phyloP scores from a whole-genome alignment of 2,329 filamentous ascomycete genomes.

The Periglandula ipomoeae region DNA sequence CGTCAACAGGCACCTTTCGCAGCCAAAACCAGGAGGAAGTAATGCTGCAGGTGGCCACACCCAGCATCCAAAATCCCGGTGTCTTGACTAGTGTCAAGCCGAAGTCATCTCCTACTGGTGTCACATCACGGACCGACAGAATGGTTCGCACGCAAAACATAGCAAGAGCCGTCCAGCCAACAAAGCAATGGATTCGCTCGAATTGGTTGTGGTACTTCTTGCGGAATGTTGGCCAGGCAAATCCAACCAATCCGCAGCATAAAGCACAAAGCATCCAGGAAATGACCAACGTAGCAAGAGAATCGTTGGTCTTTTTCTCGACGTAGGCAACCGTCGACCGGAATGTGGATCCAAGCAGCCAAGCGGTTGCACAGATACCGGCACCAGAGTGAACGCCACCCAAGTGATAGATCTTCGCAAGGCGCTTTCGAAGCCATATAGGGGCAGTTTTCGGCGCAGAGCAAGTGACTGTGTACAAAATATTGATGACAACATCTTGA shows the following conservation, averaged over 20 bases:
- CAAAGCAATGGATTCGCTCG: slow-evolving; percentile 62
- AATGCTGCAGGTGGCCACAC: slow-evolving; percentile 54
- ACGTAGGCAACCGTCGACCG: slow-evolving; percentile 26
- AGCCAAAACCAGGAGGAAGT: slow-evolving; percentile 66
- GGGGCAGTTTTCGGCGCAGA: slow-evolving; percentile 37
- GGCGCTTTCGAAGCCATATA: slow-evolving; percentile 36
- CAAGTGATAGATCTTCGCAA: slow-evolving; percentile 42
- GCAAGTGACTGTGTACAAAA: slow-evolving; percentile 36
- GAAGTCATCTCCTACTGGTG: slow-evolving; percentile 23
- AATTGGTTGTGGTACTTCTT: slow-evolving; percentile 57
- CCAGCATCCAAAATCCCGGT: slow-evolving; percentile 57
- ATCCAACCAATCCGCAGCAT: slow-evolving; percentile 48
- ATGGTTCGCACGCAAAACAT: slow-evolving; percentile 58
- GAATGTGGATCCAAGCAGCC: slow-evolving; percentile 36
- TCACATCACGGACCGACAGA: slow-evolving; percentile 39
- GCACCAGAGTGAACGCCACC: slow-evolving; percentile 43
- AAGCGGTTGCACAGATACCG: slow-evolving; percentile 38
- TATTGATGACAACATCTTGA: slow-evolving; percentile 44
- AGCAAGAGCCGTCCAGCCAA: slow-evolving; percentile 57
- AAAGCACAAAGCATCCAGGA: slow-evolving; percentile 50
- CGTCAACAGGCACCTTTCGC: slow-evolving; percentile 54
- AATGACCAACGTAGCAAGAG: slow-evolving; percentile 36
- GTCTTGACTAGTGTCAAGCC: slow-evolving; percentile 27
- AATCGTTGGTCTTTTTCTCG: slow-evolving; percentile 21
- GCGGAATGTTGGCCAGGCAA: slow-evolving; percentile 57